Evolutionary conservation across 306 rosid genomes (phyloP), one percentile per base, ranked within the genome.

Genomic region (Lathyrus tuberosus): DNA sequence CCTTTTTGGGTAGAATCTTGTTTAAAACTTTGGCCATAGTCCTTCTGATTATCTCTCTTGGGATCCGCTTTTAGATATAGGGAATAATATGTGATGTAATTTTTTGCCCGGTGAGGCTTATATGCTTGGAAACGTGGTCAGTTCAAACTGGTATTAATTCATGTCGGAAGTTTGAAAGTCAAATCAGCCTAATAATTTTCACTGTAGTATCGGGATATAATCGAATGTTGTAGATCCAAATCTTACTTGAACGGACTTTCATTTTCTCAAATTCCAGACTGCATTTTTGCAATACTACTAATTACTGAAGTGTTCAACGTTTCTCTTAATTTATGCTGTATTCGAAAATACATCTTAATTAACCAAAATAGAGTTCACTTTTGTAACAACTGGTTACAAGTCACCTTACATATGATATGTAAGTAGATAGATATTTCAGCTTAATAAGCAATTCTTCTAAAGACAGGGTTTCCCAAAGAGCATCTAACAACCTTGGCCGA

Each of bases 61-160:
- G 58, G 42, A 72, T 78, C 70, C 56, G 66, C 68, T 67, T 79
- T 75, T 57, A 58, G 64, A 68, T 53, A 63, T 64, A 72, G 72
- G 67, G 67, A 91, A 84, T 82, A 75, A 83, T 53, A 66, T 54
- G 52, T 47, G 58, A 31, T 75, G 65, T 71, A 78, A 81, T 75
- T 80, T 62, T 62, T 73, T 69, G 31, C 33, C 40, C 10, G 7
- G 40, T 8, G 10, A 35, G 40, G 40, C 40, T 35, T 35, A 35
- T 35, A 35, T 6, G 10, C 8, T 42, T 76, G 46, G 65, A 31
- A 51, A 73, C 64, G 26, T 37, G 54, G 69, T 64, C 46, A 57
- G 76, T 71, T 70, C 65, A 66, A 43, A 79, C 59, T 47, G 77
- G 47, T 67, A 62, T 78, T 51, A 26, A 38, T 56, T 69, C 58